Evolutionary conservation across 768 basidiomycete genomes (phyloP).

Genomic region (Kwoniella shandongensis): DNA sequence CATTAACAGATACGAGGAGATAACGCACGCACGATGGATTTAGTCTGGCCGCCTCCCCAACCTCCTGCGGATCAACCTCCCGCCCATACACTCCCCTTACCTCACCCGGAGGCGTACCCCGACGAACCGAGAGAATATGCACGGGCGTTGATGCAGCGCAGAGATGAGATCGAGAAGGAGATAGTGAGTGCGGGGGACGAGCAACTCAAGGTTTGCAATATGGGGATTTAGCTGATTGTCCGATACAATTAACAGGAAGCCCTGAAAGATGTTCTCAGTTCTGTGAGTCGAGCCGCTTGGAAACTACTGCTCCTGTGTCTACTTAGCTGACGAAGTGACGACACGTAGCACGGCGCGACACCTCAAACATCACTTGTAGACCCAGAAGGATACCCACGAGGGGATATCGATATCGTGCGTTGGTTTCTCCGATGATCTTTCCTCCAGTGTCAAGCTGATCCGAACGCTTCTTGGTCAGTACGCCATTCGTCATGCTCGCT

Average conservation of each 20-base stretch:
- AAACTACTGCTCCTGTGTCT: background rate
- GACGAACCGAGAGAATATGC: conserved; percentile 56
- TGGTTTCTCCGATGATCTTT: background rate
- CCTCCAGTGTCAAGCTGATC: background rate
- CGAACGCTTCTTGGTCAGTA: conserved; percentile 29
- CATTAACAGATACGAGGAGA: background rate
- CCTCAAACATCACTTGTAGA: conserved; percentile 71
- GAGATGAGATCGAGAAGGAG: conserved; percentile 71
- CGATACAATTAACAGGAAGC: conserved; percentile 43
- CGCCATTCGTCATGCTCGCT: conserved; percentile 57
- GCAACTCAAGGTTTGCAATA: conserved; percentile 65
- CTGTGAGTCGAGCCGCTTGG: conserved; percentile 23
- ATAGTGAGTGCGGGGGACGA: conserved; percentile 60
- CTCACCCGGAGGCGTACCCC: conserved; percentile 41
- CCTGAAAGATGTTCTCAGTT: conserved; percentile 38
- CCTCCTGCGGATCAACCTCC: conserved; percentile 15
- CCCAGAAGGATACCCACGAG: conserved; percentile 81
- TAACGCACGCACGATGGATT: conserved; percentile 4
- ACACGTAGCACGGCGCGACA: conserved; percentile 30
- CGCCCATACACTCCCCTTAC: conserved; percentile 30
- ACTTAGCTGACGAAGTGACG: background rate
- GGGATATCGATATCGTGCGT: conserved; percentile 72
- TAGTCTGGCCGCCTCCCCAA: conserved; percentile 14
- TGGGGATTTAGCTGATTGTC: conserved; percentile 50
- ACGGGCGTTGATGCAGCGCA: conserved; percentile 65